Base-by-base conservation (phyloP, 306 rosid species). In the Styphnolobium japonicum region DNA sequence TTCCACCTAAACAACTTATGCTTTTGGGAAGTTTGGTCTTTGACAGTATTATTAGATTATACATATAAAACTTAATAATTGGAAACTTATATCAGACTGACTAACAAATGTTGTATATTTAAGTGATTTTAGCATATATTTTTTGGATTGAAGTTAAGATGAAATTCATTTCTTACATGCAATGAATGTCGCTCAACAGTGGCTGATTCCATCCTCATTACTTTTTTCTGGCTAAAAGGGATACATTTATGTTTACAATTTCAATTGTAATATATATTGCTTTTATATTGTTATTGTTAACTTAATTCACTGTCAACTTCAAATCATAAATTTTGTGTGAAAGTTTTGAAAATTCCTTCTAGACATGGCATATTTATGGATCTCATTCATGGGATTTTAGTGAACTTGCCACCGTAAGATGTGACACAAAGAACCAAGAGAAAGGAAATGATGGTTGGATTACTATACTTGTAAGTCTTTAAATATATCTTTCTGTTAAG, bases 321-420 rank as follows among this genome's bases (percentile, higher is more conserved):
- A 72, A 37, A 72, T 23, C 23, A 34, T 12, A 18, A 12, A 15
- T 57, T 29, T n/a, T 4, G 27, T 15, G 18, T 66, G 63, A 19
- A 55, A 53, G 39, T 55, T 34, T 62, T 68, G 55, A 71, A 48
- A 46, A 45, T 21, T 25, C 19, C 46, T 56, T 79, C 68, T 74
- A 52, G 21, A 79, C 46, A 48, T 53, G 21, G 46, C 37, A 18
- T 73, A 9, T 19, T 62, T 33, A 63, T 39, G 11, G 51, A 65
- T 62, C 80, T 80, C 48, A 45, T 52, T 66, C 72, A 22, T 86
- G 87, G 72, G 15, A 60, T 83, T 82, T 63, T 87, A 92, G 98
- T 76, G 98, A 94, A 78, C 97, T 96, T 71, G 79, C 88, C 7
- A 79, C 84, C 39, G 79, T 72, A 76, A 82, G 86, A 82, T 92